Conservation (phyloP, 768 basidiomycete species). For the Pleurotus djamor region DNA sequence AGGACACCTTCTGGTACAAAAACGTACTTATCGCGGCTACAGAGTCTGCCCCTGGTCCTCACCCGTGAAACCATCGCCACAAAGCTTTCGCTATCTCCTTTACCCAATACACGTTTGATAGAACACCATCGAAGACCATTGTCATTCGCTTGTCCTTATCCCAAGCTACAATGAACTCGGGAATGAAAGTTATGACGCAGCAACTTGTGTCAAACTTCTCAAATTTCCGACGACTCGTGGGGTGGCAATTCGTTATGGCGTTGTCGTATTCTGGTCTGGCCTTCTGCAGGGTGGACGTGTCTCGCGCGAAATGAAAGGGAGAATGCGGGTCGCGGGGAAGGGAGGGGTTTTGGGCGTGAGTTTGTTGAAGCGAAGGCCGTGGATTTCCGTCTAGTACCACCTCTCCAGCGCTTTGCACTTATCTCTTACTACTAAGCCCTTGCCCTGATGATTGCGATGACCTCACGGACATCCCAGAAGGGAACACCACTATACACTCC, state of each 20-base stretch:
- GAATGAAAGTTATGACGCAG: background rate
- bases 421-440: background rate
- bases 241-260: too few relatives aligned
- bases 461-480: background rate
- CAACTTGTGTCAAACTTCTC: background rate
- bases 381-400: background rate
- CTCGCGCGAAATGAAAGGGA: background rate
- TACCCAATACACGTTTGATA: background rate
- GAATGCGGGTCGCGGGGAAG: background rate
- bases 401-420: background rate
- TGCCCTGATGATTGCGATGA: constrained; percentile 1
- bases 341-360: too few relatives aligned
- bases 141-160: background rate
- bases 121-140: background rate
- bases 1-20: background rate
- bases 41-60: background rate
- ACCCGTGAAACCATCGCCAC: background rate
- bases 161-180: background rate
- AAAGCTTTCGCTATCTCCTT: background rate
- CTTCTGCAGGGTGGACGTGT: background rate
- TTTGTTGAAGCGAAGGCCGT: background rate
- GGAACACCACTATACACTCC: background rate
- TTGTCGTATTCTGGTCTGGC: background rate
- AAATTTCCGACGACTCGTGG: background rate
- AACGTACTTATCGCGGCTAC: background rate